Evolutionary conservation across 2,329 filamentous ascomycete species (phyloP).

Genomic region (Alternaria angustiovoidea): DNA sequence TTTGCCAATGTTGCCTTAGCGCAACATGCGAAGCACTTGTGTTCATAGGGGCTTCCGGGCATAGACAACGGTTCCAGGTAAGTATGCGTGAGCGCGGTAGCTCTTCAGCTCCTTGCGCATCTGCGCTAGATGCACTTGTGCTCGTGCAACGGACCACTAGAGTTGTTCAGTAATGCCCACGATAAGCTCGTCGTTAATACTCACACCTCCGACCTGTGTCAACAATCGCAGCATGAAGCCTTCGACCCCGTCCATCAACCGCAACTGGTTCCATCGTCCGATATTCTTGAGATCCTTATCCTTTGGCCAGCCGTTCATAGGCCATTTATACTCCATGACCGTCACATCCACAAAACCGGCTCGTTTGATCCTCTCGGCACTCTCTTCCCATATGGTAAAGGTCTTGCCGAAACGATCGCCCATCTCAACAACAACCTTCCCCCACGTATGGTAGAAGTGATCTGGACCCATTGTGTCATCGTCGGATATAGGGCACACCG

Average conservation of each 20-base stretch:
- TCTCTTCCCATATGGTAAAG: constrained; percentile 48
- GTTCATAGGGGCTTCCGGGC: constrained; percentile 42
- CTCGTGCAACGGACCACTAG: constrained; percentile 45
- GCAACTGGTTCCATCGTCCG: constrained; percentile 48
- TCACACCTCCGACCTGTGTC: constrained; percentile 46
- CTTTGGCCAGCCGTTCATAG: constrained; percentile 47
- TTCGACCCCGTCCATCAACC: constrained; percentile 49
- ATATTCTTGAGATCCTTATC: constrained; percentile 47
- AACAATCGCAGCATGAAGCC: constrained; percentile 49
- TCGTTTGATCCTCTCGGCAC: constrained; percentile 39
- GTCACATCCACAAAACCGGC: constrained; percentile 49
- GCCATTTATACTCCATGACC: constrained; percentile 46
- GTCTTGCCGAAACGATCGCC: constrained; percentile 50
- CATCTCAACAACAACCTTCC: constrained; percentile 44
- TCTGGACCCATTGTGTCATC: constrained; percentile 52
- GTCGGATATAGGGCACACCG: constrained; percentile 50
- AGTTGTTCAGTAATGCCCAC: not conserved
- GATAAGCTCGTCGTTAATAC: not conserved
- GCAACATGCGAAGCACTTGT: constrained; percentile 6
- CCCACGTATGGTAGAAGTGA: constrained; percentile 49
- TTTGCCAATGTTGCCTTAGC: not conserved
- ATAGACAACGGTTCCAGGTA: constrained; percentile 49
- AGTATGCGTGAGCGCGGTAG: constrained; percentile 46
- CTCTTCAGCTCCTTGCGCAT: constrained; percentile 48
- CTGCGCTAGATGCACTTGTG: constrained; percentile 49